Evolutionary conservation across 257 asterid species (phyloP).

Genomic region (Solanum chaucha): DNA sequence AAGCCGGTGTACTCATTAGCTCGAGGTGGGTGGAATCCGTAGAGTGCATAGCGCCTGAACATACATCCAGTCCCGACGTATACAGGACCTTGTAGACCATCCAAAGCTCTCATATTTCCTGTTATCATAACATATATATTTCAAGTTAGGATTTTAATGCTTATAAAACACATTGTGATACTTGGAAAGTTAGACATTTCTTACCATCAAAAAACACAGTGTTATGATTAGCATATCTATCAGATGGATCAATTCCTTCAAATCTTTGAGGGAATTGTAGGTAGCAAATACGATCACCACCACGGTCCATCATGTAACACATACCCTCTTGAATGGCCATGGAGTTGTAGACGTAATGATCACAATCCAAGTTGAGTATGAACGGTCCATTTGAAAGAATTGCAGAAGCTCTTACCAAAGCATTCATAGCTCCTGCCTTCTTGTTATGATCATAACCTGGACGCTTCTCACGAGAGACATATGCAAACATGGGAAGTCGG

Average conservation of each 20-base stretch:
- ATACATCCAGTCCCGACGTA: slow-evolving; percentile 95
- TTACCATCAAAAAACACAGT: slow-evolving; percentile 93
- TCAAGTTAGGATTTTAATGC: not conserved
- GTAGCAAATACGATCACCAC: slow-evolving; percentile 94
- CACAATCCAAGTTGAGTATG: slow-evolving; percentile 90
- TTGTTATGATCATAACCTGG: slow-evolving; percentile 84
- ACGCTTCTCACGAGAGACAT: slow-evolving; percentile 89
- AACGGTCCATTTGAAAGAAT: slow-evolving; percentile 85
- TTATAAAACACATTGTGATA: not conserved
- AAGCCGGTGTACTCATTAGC: slow-evolving; percentile 66
- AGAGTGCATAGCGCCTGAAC: slow-evolving; percentile 81
- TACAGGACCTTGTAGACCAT: slow-evolving; percentile 95
- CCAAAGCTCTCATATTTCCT: slow-evolving; percentile 98
- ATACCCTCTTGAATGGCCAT: slow-evolving; percentile 76
- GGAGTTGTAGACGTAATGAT: slow-evolving; percentile 80
- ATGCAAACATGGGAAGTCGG: slow-evolving; percentile 86
- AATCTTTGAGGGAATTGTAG: slow-evolving; percentile 95
- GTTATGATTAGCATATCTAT: slow-evolving; percentile 91
- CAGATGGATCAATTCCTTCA: slow-evolving; percentile 97
- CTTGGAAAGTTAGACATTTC: not conserved
- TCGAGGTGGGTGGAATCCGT: slow-evolving; percentile 80
- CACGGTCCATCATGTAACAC: slow-evolving; percentile 97
- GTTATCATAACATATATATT: not conserved
- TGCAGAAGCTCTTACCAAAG: slow-evolving; percentile 91
- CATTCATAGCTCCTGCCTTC: slow-evolving; percentile 99